Base-by-base conservation (phyloP, 2,329 filamentous ascomycete species). In the Thielaviopsis ethacetica region DNA sequence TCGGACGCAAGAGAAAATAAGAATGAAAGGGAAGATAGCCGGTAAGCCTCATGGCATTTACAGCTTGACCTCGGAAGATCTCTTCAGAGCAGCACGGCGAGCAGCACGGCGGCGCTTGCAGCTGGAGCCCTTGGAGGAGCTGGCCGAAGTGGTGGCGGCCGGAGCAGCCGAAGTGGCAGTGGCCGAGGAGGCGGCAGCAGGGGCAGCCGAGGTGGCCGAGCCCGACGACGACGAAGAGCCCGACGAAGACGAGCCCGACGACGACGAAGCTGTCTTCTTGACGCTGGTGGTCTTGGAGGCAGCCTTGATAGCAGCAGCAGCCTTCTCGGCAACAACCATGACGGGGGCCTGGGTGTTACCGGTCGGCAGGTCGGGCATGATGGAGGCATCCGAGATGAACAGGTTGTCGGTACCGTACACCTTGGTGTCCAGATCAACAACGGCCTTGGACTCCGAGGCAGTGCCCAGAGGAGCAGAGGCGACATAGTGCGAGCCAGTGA, bases 341-440 rank as follows among this genome's bases (percentile, higher is more conserved):
- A 86, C 80, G 49, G 81, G 77, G 1, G 81, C 78, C 55, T 80
- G 78, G 1, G 84, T 84, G 70, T 88, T 88, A 19, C 82, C 81
- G 0, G 82, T 82, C 2, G 82, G 76, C 63, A 86, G 78, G 62
- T 84, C 84, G 0, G 84, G 83, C 71, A 85, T 84, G 65, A 87
- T 83, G 61, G 78, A 79, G 0, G 79, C 83, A 65, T 87, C 83
- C 5, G 86, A 80, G 17, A 86, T 78, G 65, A 82, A 85, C 52
- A 85, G 72, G 69, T 86, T 85, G 65, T 85, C 80, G 0, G 80
- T 85, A 50, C 82, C 83, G 65, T 80, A 85, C 5, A 86, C 81
- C 68, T 78, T 79, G 61, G 81, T 78, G 69, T 85, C 73, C 10
- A 74, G 66, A 64, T 85, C 83, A 0, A 85, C 82, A 1, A 86